Evolutionary conservation across 2,329 filamentous ascomycete species (phyloP), one percentile per base, ranked within the genome.

Genomic region (Sporothrix inflata): DNA sequence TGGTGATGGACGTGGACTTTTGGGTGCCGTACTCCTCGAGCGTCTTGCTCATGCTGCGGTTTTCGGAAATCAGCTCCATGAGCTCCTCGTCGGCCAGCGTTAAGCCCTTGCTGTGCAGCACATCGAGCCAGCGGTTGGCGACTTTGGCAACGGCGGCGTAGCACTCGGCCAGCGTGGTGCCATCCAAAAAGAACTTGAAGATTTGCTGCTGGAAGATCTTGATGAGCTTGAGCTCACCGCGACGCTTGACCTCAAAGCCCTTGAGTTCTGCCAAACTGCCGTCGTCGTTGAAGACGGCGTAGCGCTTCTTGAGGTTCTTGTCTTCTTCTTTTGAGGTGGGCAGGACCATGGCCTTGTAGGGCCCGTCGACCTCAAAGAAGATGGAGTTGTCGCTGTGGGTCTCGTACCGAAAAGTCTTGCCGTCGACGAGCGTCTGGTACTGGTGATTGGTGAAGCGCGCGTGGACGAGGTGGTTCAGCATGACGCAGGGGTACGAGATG

Each of bases 141-240:
- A 99, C 94, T 79, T 94, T 97, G 70, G 97, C 94, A 1, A 99
- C 97, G 1, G 95, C 91, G 16, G 83, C 89, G 79, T 99, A 99
- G 21, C 94, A 98, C 79, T 98, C 94, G 2, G 90, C 85, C 61
- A 99, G 86, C 0, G 94, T 97, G 4, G 89, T 88, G 7, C 96
- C 96, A 78, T 99, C 95, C 6, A 99, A 85, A 83, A 99, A 99
- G 83, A 99, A 98, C 80, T 97, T 98, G 90, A 99, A 99, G 76
- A 99, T 97, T 79, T 99, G 96, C 73, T 96, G 94, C 81, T 99
- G 96, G 81, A 99, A 99, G 79, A 98, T 99, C 83, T 99, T 99
- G 88, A 99, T 99, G 77, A 99, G 90, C 84, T 99, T 99, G 77
- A 99, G 85, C 83, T 99, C 96, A 85, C 96, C 96, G 88, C 96